Evolutionary conservation across 2,329 filamentous ascomycete species (phyloP).

Genomic region (Ophidiomyces ophidiicola): DNA sequence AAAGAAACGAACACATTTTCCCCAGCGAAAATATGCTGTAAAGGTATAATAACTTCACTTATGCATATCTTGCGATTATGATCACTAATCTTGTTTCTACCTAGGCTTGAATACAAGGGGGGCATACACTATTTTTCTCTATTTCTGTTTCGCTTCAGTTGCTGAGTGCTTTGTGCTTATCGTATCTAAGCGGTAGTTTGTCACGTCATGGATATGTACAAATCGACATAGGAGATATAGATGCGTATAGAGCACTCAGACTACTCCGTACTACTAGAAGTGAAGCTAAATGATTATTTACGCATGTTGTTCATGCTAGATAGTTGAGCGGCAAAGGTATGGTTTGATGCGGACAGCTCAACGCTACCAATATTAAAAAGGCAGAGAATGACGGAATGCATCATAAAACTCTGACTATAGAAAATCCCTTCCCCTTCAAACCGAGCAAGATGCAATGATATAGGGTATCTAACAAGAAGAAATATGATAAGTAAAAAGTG

Average conservation of each 20-base stretch:
- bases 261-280: too few relatives aligned
- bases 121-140: conserved; percentile 35
- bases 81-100: background rate
- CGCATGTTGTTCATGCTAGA: too few relatives aligned
- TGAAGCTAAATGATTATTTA: too few relatives aligned
- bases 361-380: too few relatives aligned
- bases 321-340: too few relatives aligned
- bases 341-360: too few relatives aligned
- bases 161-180: conserved; percentile 32
- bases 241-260: too few relatives aligned
- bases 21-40: conserved; percentile 96
- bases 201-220: conserved; percentile 14
- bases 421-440: background rate
- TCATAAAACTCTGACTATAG: too few relatives aligned
- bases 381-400: too few relatives aligned
- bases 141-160: conserved; percentile 34
- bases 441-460: conserved; percentile 5
- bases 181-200: conserved; percentile 26
- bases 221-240: too few relatives aligned
- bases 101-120: conserved; percentile 5
- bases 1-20: conserved; percentile 94
- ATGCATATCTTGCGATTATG: background rate
- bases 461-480: conserved; percentile 7
- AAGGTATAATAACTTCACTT: conserved; percentile 57
- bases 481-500: background rate